Evolutionary conservation across 306 rosid genomes (phyloP).

Genomic region (Abrus precatorius): DNA sequence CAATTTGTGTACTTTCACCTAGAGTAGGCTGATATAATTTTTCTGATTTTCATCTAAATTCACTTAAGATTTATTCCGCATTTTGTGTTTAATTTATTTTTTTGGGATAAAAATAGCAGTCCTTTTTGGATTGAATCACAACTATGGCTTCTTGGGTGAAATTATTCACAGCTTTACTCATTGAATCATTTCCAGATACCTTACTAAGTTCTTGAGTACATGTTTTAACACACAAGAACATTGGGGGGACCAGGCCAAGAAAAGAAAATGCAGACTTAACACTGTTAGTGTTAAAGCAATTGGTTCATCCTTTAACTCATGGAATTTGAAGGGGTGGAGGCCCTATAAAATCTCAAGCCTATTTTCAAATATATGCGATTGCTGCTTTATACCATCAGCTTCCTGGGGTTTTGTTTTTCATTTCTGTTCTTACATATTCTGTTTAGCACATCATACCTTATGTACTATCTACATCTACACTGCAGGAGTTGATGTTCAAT

Average conservation of each 20-base stretch:
- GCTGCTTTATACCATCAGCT: slow-evolving; percentile 25
- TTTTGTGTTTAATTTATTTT: neutral
- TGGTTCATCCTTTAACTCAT: neutral
- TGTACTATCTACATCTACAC: slow-evolving; percentile 48
- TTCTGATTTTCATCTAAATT: slow-evolving; percentile 12
- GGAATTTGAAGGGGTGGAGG: slow-evolving; percentile 25
- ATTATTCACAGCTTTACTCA: slow-evolving; percentile 18
- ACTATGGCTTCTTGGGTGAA: slow-evolving; percentile 29
- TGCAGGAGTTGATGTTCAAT: slow-evolving; percentile 81
- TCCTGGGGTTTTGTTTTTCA: neutral
- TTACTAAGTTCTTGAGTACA: neutral
- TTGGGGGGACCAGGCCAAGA: neutral
- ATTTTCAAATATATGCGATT: slow-evolving; percentile 5
- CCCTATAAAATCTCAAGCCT: neutral
- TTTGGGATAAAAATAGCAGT: neutral
- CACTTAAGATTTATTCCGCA: slow-evolving; percentile 1
- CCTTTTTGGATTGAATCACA: slow-evolving; percentile 3
- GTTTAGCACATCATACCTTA: slow-evolving; percentile 28
- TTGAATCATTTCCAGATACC: slow-evolving; percentile 24
- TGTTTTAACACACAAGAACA: slow-evolving; percentile 1
- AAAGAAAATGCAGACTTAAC: neutral
- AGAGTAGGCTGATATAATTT: neutral
- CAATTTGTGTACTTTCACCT: slow-evolving; percentile 32
- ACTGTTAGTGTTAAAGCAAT: slow-evolving; percentile 20
- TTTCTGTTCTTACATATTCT: slow-evolving; percentile 8